phyloP scores from a whole-genome alignment of 345 rosid genomes.

The Dimocarpus longan region DNA sequence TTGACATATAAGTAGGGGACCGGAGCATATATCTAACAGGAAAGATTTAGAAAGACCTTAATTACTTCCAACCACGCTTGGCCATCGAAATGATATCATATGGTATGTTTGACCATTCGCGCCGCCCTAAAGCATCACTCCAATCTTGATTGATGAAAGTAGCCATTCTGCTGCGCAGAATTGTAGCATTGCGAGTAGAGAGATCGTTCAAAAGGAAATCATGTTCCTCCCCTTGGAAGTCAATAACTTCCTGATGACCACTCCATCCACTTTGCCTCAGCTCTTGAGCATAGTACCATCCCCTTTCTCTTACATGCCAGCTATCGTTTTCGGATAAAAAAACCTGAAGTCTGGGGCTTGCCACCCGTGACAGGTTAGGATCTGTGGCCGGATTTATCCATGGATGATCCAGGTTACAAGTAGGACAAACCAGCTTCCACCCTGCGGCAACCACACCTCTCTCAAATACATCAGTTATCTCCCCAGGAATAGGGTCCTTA shows the following conservation, averaged over 20 bases:
- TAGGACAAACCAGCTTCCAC: constrained; percentile 30
- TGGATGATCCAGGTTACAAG: constrained; percentile 46
- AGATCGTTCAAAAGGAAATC: constrained; percentile 37
- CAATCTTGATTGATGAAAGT: too few species aligned
- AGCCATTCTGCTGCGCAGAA: too few species aligned
- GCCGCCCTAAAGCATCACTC: too few species aligned
- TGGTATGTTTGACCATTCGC: too few species aligned
- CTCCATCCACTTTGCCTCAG: constrained; percentile 48
- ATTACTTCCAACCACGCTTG: too few species aligned
- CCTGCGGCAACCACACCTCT: not conserved
- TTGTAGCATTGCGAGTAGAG: too few species aligned
- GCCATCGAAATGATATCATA: too few species aligned
- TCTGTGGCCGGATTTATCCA: constrained; percentile 43
- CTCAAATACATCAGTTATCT: not conserved
- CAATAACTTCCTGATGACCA: constrained; percentile 42
- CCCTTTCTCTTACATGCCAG: constrained; percentile 29
- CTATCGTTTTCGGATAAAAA: constrained; percentile 45
- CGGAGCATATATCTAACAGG: too few species aligned
- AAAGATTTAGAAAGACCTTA: too few species aligned
- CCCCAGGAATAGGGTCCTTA: constrained; percentile 22
- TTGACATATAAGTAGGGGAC: too few species aligned
- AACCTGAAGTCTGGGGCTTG: constrained; percentile 42
- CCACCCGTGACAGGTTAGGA: constrained; percentile 36
- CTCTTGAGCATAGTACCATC: constrained; percentile 35
- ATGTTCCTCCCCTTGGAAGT: constrained; percentile 42